Evolutionary conservation across 164 flowering plant species (phyloP), one percentile per base, ranked within the genome.

Genomic region (Amborella trichopoda): DNA sequence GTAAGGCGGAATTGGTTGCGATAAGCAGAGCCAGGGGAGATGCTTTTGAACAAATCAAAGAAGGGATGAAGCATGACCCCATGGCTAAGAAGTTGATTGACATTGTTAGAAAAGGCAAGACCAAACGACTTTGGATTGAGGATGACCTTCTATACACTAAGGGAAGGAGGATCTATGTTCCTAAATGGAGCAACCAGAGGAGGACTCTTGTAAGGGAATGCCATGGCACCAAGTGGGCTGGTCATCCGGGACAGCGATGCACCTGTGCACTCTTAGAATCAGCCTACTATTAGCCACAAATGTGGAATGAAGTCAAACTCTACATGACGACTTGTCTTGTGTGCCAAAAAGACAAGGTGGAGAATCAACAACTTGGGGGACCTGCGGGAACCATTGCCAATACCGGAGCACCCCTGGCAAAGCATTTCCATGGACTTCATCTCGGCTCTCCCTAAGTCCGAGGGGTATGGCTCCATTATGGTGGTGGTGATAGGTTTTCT

Each of bases 361-460:
- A 22, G 41, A 14, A 23, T 6, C 10, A 33, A n/a, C 28, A 47
- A 28, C 14, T 10, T 19, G 38, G 13, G 6, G 50, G 37, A n/a
- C n/a, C 18, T 57, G 19, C 4, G 47, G 9, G 45, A 53, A 18
- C 34, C 58, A 6, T 14, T 36, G 5, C 39, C 10, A 6, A 3
- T 43, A 2, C 39, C 44, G n/a, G 23, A 26, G 19, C 20, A 23
- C 16, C 44, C 28, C 12, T 43, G 49, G 49, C 26, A 28, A 10
- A 40, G 44, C n/a, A 6, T 52, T 3, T 30, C 27, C 26, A 53
- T 46, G 38, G 37, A 59, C 45, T 59, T 30, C 14, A 45, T 51
- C 27, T 3, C 4, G 2, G 23, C 13, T 1, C 13, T 47, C 3
- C 42, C 44, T 8, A 43, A 49, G 18, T 24, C 30, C 0, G 46